Conservation (phyloP, 495 filamentous ascomycete species). For the Aspergillus campestris region DNA sequence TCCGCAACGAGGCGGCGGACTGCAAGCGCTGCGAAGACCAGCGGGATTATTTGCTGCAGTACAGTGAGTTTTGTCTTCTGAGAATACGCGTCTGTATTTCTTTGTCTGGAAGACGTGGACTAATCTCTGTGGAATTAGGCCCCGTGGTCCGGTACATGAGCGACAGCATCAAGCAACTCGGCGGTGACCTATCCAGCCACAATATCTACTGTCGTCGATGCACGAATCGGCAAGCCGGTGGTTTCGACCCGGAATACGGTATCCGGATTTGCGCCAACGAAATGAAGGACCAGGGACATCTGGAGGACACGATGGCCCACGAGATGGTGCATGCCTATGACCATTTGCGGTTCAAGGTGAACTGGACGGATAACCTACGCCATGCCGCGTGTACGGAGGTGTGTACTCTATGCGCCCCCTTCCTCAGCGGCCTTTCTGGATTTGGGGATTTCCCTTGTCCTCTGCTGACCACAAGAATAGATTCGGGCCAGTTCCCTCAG, state of each 20-base stretch:
- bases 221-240: conserved; percentile 57
- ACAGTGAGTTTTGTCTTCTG: conserved; percentile 41
- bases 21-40: conserved; percentile 69
- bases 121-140: conserved; percentile 22
- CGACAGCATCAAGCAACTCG: conserved; percentile 66
- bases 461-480: conserved; percentile 27
- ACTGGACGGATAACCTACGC: conserved; percentile 67
- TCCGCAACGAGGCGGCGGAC: conserved; percentile 57
- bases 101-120: neutral
- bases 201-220: conserved; percentile 83
- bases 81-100: neutral
- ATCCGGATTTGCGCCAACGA: conserved; percentile 89
- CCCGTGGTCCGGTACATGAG: conserved; percentile 79
- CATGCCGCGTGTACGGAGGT: conserved; percentile 97
- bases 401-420: conserved; percentile 15
- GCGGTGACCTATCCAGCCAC: conserved; percentile 57
- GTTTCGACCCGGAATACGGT: conserved; percentile 74
- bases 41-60: conserved; percentile 68
- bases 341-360: conserved; percentile 80
- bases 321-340: conserved; percentile 98
- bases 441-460: too few relatives aligned
- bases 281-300: conserved; percentile 59
- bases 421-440: too few relatives aligned
- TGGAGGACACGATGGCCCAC: conserved; percentile 92
- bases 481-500: conserved; percentile 87